A percentile compares a stretch with the other conserved stretches of the same genome.
Conservation (phyloP, 495 filamentous ascomycete species). For the Tuber aestivum region DNA sequence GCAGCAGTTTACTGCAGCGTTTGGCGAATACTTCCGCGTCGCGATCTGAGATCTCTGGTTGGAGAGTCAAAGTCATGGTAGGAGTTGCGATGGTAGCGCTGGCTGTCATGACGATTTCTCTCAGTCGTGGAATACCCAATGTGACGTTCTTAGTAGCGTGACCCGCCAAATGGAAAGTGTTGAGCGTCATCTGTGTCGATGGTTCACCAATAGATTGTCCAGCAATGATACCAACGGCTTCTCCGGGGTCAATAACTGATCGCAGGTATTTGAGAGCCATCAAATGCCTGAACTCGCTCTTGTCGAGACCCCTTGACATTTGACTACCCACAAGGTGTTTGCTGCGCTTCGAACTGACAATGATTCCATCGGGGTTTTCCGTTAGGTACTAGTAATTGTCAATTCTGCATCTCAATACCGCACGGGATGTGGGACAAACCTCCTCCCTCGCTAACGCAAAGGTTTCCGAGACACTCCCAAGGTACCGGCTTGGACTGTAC, state of each 20-base stretch:
- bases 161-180: conserved; percentile 99
- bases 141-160: conserved; percentile 99
- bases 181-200: conserved; percentile 99
- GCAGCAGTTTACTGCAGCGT: conserved; percentile 78
- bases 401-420: background rate
- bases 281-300: conserved; percentile 72
- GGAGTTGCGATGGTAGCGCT: conserved; percentile 81
- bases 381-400: conserved; percentile 62
- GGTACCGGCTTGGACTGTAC: conserved; percentile 67
- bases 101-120: conserved; percentile 98
- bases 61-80: conserved; percentile 78
- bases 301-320: conserved; percentile 43
- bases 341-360: conserved; percentile 68
- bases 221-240: conserved; percentile 95
- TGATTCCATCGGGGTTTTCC: conserved; percentile 63
- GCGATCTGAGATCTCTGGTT: conserved; percentile 61
- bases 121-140: conserved; percentile 89
- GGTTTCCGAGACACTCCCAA: conserved; percentile 82
- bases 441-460: conserved; percentile 62
- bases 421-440: conserved; percentile 43
- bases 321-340: conserved; percentile 47
- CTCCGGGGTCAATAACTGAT: conserved; percentile 88
- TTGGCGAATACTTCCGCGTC: conserved; percentile 80
- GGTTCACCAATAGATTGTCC: conserved; percentile 96
- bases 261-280: conserved; percentile 88